Percentiles rank a stretch among this genome's conserved stretches.
Conservation (phyloP, 2,329 filamentous ascomycete species). For the Botrytis galanthina region DNA sequence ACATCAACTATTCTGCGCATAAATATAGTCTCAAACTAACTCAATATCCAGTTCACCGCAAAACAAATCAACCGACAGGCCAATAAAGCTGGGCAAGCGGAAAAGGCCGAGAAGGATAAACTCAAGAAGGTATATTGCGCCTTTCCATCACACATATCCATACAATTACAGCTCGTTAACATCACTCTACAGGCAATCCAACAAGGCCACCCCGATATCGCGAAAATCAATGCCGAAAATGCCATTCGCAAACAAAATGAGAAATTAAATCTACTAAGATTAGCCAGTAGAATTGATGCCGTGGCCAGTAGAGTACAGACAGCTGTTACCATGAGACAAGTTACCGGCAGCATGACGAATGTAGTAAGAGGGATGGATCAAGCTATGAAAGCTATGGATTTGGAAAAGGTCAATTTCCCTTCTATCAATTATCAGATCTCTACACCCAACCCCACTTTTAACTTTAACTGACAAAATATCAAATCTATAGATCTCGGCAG, state of each 20-base stretch:
- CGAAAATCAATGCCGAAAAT: constrained; percentile 62
- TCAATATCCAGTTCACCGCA: constrained; percentile 50
- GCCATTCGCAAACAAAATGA: constrained; percentile 63
- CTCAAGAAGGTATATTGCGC: constrained; percentile 52
- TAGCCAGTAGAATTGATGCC: constrained; percentile 58
- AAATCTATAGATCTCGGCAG: constrained; percentile 54
- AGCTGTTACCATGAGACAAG: constrained; percentile 60
- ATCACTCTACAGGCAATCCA: constrained; percentile 51
- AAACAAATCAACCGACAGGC: constrained; percentile 63
- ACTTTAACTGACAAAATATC: background rate
- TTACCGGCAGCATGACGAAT: constrained; percentile 60
- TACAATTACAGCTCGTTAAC: constrained; percentile 9
- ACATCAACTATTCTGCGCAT: background rate
- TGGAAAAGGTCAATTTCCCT: constrained; percentile 51
- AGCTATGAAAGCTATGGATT: constrained; percentile 62
- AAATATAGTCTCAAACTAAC: constrained; percentile 20
- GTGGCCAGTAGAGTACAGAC: constrained; percentile 60
- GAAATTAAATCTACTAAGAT: constrained; percentile 56
- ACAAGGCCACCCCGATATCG: constrained; percentile 58
- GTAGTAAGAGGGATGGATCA: constrained; percentile 60
- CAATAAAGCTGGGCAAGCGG: constrained; percentile 59
- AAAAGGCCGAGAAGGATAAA: constrained; percentile 59
- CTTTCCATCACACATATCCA: background rate
- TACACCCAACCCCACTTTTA: background rate
- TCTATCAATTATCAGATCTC: background rate